Base-by-base conservation (phyloP, 1,139 yeast species). In the Saccharomyces hybrid region DNA sequence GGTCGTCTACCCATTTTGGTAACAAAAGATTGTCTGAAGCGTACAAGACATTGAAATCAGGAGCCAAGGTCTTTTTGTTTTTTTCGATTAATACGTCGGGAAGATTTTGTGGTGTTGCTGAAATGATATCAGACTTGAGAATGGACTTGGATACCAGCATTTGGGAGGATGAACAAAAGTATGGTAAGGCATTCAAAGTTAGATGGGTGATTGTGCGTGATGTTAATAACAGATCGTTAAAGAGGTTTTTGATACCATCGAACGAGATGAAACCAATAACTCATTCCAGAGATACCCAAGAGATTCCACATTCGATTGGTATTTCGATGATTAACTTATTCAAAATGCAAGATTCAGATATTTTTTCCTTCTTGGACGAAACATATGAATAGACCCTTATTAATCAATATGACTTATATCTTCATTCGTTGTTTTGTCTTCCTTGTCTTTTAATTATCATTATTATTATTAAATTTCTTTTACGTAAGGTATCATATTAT, bases 51-150 rank as follows among this genome's bases (percentile, higher is more conserved):
- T 71, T 54, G 57, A 48, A 57, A 11, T 54, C 54, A 49, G 68
- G 58, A 38, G 63, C 58, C 16, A 60, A 65, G 52, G 67, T 82
- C 0, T 79, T 74, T 57, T 65, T 82, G 19, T 76, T 82, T 58
- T 82, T 80, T 62, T 82, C 82, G 66, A 85, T 81, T 2, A 82
- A 82, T 62, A 76, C 78, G 0, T 79, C 84, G 27, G 84, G 86
- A 0, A 76, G 75, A 58, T 82, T 82, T 61, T 81, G 85, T 65
- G 87, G 86, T 0, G 74, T 82, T n/a, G 83, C 84, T 2, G 80
- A 78, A 61, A 81, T 82, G 85, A 68, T 65, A 5, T 69, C 74
- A 8, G 65, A 67, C 31, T 63, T 80, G 26, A 53, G 56, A 32
- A 75, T 73, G 55, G 75, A 72, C 58, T 62, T 70, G 2, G 69